Evolutionary conservation across 169 alveolate species (phyloP), one percentile per base, ranked within the genome.

Genomic region (Plasmodium vinckei): DNA sequence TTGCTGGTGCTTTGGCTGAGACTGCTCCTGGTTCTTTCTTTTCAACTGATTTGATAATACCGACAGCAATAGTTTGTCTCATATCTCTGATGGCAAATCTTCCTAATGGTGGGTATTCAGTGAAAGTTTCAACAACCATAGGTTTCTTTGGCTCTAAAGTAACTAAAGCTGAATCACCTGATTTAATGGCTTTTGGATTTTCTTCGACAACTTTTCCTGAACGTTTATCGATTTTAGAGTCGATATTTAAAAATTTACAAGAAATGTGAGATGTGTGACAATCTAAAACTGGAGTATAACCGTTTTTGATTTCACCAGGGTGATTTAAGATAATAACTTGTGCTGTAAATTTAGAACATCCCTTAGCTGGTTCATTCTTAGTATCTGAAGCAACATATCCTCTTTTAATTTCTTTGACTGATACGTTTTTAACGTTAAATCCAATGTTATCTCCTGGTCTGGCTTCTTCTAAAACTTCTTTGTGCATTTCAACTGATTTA

Each of bases 371-470:
- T 95, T 98, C 99, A 94, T 98, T 96, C 97, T 97, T 98, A 57
- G 98, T 93, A 94, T 97, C 99, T 27, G 99, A 96, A 65, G 99
- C 99, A 63, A 98, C 99, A 92, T 93, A 96, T 63, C 99, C 99
- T 87, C 99, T 94, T 90, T 95, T 96, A 82, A 98, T 95, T 94
- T 98, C 99, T 94, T 98, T 97, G 75, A 97, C 98, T 61, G 99
- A 93, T 49, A 98, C 97, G 96, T 96, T 96, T 96, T 98, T 97
- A 60, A 98, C 97, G 94, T 97, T 98, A 97, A 98, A 96, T 54
- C 99, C 99, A 73, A 98, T 99, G 91, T 98, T 98, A 95, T 98
- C 99, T 72, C 99, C 99, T 23, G 99, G 99, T 79, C 90, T 93
- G 56, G 99, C 99, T 86, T 97, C 99, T 77, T 95, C 97, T 72